Evolutionary conservation across 2,329 filamentous ascomycete genomes (phyloP).

Genomic region (Fusarium oligoseptatum): DNA sequence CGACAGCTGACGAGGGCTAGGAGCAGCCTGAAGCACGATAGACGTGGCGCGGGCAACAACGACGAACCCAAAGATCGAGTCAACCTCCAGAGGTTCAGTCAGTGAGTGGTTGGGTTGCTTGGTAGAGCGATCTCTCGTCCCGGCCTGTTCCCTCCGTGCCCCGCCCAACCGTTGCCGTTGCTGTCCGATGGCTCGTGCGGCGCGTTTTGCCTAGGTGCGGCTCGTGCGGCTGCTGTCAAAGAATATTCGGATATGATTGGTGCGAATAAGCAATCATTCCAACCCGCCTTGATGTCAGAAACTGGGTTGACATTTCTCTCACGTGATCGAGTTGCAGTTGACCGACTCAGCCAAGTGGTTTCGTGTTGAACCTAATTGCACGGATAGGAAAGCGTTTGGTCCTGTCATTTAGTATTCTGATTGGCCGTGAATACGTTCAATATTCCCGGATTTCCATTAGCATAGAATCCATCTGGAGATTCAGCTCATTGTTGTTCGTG

Average conservation of each 20-base stretch:
- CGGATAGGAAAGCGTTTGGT: background rate
- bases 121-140: constrained; percentile 31
- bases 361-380: background rate
- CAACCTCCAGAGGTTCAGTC: constrained; percentile 33
- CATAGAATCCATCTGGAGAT: background rate
- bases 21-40: constrained; percentile 10
- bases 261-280: constrained; percentile 14
- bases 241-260: constrained; percentile 37
- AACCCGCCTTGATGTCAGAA: background rate
- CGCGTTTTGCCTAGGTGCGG: constrained; percentile 16
- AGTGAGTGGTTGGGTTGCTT: constrained; percentile 14
- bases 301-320: constrained; percentile 2
- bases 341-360: background rate
- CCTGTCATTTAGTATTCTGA: background rate
- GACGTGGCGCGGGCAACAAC: constrained; percentile 9
- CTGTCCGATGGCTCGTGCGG: constrained; percentile 28
- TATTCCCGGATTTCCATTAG: background rate
- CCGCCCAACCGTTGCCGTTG: constrained; percentile 33
- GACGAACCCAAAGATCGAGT: constrained; percentile 29
- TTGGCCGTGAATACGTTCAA: background rate
- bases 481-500: background rate
- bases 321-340: constrained; percentile 18
- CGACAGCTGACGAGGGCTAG: constrained; percentile 7
- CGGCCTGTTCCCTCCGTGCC: constrained; percentile 36
- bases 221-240: constrained; percentile 37